Conservation (phyloP, 495 filamentous ascomycete genomes). For the Hypoxylon cercidicola region DNA sequence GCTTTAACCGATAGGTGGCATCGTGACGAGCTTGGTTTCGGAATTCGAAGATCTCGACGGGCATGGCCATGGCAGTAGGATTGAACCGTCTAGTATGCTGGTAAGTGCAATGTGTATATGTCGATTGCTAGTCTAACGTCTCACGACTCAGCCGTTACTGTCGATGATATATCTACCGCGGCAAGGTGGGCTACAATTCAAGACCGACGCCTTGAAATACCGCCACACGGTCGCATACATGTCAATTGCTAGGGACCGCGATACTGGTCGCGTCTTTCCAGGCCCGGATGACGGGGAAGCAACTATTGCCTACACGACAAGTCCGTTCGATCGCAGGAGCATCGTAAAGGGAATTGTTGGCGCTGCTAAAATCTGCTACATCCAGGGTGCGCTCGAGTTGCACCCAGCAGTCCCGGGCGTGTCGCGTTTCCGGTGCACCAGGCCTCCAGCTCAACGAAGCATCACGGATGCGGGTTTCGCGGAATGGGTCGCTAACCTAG, state of each 20-base stretch:
- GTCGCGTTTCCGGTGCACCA: slow-evolving; percentile 64
- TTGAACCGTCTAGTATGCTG: slow-evolving; percentile 68
- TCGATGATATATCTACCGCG: slow-evolving; percentile 63
- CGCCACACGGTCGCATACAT: slow-evolving; percentile 70
- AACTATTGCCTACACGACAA: slow-evolving; percentile 68
- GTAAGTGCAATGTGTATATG: slow-evolving; percentile 7
- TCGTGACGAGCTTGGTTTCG: slow-evolving; percentile 71
- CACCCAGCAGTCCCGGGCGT: slow-evolving; percentile 62
- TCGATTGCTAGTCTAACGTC: too few relatives aligned
- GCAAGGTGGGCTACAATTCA: slow-evolving; percentile 68
- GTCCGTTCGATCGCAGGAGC: slow-evolving; percentile 67
- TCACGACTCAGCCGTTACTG: slow-evolving; percentile 4
- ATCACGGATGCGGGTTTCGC: slow-evolving; percentile 48
- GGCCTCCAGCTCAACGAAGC: not conserved
- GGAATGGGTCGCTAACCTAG: slow-evolving; percentile 48
- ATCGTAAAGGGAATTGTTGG: slow-evolving; percentile 69
- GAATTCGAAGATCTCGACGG: slow-evolving; percentile 77
- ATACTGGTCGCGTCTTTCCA: slow-evolving; percentile 71
- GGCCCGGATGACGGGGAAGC: slow-evolving; percentile 69
- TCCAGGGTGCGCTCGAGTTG: slow-evolving; percentile 74
- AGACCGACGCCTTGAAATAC: slow-evolving; percentile 64
- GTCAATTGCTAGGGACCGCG: slow-evolving; percentile 68
- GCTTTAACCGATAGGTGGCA: slow-evolving; percentile 44
- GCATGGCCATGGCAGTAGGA: slow-evolving; percentile 73
- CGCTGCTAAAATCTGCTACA: slow-evolving; percentile 71